These are phyloP conservation scores for Cercospora nicotianae DNA, from an alignment of 2,329 filamentous ascomycete species.

Conservation along the genomic window DNA sequence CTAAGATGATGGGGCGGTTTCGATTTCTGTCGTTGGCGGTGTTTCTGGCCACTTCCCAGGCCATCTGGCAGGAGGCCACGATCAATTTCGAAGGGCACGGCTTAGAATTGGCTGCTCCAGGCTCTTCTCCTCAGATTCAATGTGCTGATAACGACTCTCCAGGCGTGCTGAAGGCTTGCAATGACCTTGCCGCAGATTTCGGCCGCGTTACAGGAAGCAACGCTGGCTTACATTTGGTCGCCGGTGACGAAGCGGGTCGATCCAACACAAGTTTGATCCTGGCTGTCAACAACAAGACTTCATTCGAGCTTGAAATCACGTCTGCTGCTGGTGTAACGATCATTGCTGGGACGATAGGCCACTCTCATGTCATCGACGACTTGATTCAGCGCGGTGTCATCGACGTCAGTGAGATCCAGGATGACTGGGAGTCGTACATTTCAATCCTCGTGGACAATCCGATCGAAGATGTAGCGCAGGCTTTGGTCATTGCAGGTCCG, in stretches of 20 bases:
- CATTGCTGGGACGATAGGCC: constrained; percentile 63
- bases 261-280: constrained; percentile 46
- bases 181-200: constrained; percentile 68
- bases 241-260: constrained; percentile 59
- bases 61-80: neutral
- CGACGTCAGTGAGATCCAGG: constrained; percentile 58
- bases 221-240: neutral
- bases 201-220: constrained; percentile 59
- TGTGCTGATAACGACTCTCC: constrained; percentile 57
- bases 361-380: constrained; percentile 58
- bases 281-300: constrained; percentile 44
- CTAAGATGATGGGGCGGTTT: neutral
- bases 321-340: constrained; percentile 49
- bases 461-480: constrained; percentile 39
- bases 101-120: neutral
- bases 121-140: neutral
- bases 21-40: neutral
- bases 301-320: constrained; percentile 37
- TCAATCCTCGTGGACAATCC: constrained; percentile 50
- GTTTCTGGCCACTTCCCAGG: neutral
- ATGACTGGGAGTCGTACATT: constrained; percentile 71
- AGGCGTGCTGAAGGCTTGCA: constrained; percentile 66
- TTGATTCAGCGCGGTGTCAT: constrained; percentile 59
- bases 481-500: neutral
- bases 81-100: neutral